Evolutionary conservation across 345 rosid species (phyloP).

Genomic region (Melaleuca quinquenervia): DNA sequence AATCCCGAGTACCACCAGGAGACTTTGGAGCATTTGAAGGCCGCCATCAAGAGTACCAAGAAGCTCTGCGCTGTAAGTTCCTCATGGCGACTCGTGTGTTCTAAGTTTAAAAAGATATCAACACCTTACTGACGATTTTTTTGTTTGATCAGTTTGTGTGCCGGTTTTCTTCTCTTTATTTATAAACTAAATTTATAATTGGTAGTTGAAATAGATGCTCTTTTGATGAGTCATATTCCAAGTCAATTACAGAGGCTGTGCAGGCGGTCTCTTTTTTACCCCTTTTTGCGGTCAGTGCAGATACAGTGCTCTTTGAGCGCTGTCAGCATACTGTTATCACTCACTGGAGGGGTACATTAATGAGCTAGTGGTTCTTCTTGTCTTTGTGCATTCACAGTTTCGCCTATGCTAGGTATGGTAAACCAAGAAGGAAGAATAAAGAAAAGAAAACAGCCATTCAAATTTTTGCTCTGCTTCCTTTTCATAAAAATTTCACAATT

Average conservation of each 20-base stretch:
- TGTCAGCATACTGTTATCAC: background rate
- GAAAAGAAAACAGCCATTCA: background rate
- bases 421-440: background rate
- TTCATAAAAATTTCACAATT: background rate
- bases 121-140: background rate
- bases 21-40: conserved; percentile 69
- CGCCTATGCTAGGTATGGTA: background rate
- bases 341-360: background rate
- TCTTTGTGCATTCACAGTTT: background rate
- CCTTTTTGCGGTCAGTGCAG: background rate
- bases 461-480: background rate
- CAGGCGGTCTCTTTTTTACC: background rate
- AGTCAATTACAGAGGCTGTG: background rate
- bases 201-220: background rate
- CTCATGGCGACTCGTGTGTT: background rate
- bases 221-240: background rate
- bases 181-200: background rate
- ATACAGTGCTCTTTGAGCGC: background rate
- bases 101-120: background rate
- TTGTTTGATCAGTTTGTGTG: background rate
- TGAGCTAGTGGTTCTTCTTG: background rate
- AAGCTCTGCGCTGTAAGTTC: conserved; percentile 83
- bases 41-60: conserved; percentile 68
- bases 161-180: background rate
- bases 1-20: conserved; percentile 69